Evolutionary conservation across 768 basidiomycete species (phyloP).

Genomic region (Suillus ampliporus): DNA sequence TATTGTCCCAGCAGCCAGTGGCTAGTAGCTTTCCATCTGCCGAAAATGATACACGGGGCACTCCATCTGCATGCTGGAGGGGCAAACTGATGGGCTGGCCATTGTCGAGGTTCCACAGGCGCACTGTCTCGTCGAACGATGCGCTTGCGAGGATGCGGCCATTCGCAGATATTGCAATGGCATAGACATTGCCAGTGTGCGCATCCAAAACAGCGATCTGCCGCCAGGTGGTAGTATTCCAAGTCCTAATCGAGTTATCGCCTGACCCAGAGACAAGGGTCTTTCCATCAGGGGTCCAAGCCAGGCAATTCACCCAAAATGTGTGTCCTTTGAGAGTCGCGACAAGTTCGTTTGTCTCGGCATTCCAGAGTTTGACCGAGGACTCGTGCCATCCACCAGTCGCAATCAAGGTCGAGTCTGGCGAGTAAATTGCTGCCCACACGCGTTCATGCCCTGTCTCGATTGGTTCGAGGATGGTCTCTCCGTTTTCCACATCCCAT

Average conservation of each 20-base stretch:
- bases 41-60: too few relatives aligned
- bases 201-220: too few relatives aligned
- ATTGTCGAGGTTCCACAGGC: constrained; percentile 14
- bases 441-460: too few relatives aligned
- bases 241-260: background rate
- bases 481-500: too few relatives aligned
- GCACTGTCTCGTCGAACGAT: constrained; percentile 14
- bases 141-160: constrained; percentile 20
- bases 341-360: constrained; percentile 3
- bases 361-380: background rate
- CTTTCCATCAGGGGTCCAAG: background rate
- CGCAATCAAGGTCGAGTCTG: background rate
- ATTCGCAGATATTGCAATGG: constrained; percentile 27
- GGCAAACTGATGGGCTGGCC: constrained; percentile 11
- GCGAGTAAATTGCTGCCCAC: background rate
- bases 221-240: too few relatives aligned
- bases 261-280: background rate
- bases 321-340: constrained; percentile 7
- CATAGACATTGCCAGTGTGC: constrained; percentile 11
- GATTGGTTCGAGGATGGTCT: too few relatives aligned
- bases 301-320: background rate
- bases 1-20: too few relatives aligned
- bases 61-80: background rate
- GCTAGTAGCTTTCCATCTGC: too few relatives aligned
- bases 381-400: background rate